phyloP scores from a whole-genome alignment of 169 alveolate genomes.

The Eimeria falciformis region DNA sequence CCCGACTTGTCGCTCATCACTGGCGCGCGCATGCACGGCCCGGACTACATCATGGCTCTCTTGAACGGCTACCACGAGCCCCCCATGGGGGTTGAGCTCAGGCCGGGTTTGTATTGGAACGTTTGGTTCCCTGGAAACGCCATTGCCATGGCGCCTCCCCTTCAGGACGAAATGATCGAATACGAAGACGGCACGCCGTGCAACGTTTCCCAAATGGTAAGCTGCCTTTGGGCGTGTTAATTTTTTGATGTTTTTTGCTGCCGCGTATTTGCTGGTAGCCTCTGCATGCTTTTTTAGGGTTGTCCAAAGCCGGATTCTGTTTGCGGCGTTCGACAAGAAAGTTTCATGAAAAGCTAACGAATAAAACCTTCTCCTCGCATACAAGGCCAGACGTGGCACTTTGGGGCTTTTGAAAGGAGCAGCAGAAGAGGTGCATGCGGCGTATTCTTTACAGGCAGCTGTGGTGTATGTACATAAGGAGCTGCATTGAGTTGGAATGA shows the following conservation, averaged over 20 bases:
- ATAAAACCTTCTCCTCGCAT: too few species aligned
- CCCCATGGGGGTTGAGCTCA: conserved; percentile 96
- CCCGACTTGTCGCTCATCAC: conserved; percentile 96
- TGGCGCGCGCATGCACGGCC: conserved; percentile 94
- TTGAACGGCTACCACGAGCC: conserved; percentile 97
- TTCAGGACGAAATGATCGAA: conserved; percentile 97
- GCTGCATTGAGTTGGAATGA: background rate
- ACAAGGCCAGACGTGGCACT: too few species aligned
- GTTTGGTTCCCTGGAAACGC: conserved; percentile 97
- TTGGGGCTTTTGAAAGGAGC: background rate
- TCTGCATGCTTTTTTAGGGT: background rate
- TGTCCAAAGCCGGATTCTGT: too few species aligned
- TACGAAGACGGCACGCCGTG: conserved; percentile 98
- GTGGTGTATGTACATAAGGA: background rate
- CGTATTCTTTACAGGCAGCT: background rate
- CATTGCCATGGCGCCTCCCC: conserved; percentile 98
- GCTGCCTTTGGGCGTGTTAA: background rate
- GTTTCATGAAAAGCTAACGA: too few species aligned
- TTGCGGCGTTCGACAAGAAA: too few species aligned
- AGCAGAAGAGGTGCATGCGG: too few species aligned
- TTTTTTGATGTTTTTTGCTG: background rate
- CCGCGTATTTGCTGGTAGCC: background rate
- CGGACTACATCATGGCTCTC: conserved; percentile 95
- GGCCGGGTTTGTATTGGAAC: conserved; percentile 96
- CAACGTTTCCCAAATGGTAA: conserved; percentile 96